Evolutionary conservation across 768 basidiomycete species (phyloP).

Genomic region (Hericium coralloides): DNA sequence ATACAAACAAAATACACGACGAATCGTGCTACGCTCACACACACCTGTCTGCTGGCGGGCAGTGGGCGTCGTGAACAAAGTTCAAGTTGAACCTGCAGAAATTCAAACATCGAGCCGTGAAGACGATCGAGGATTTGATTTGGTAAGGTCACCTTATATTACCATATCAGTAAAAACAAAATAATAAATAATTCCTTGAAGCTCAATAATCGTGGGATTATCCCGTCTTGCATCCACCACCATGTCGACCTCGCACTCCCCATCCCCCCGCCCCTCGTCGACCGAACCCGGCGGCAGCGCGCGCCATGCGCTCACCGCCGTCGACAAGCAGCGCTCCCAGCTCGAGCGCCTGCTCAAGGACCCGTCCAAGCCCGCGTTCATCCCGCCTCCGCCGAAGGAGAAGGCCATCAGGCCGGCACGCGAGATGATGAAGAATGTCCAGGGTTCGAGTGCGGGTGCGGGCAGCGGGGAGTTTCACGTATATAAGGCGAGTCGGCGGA

Average conservation of each 20-base stretch:
- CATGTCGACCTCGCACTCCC: slow-evolving; percentile 19
- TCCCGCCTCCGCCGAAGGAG: slow-evolving; percentile 77
- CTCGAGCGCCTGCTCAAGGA: slow-evolving; percentile 87
- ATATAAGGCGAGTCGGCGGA: slow-evolving; percentile 87
- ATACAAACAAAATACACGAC: too few species aligned
- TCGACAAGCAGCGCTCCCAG: slow-evolving; percentile 51
- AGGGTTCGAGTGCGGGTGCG: slow-evolving; percentile 94
- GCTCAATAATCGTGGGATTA: not conserved
- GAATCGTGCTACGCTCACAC: too few species aligned
- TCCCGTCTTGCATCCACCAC: not conserved
- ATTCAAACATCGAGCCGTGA: too few species aligned
- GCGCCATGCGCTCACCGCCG: slow-evolving; percentile 40
- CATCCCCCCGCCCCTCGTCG: slow-evolving; percentile 19
- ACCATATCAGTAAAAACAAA: too few species aligned
- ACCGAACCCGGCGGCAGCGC: slow-evolving; percentile 7
- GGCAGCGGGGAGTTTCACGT: slow-evolving; percentile 98
- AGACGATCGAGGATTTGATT: too few species aligned
- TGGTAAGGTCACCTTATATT: too few species aligned
- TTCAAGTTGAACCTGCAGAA: too few species aligned
- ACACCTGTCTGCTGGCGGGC: too few species aligned
- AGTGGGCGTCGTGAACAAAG: too few species aligned
- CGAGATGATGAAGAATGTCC: slow-evolving; percentile 99
- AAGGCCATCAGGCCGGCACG: slow-evolving; percentile 73
- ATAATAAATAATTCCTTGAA: not conserved
- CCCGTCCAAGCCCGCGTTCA: slow-evolving; percentile 70